These are phyloP conservation scores for Tolypocladium tundrense DNA, from an alignment of 2,329 filamentous ascomycete genomes.

Conservation along the genomic window DNA sequence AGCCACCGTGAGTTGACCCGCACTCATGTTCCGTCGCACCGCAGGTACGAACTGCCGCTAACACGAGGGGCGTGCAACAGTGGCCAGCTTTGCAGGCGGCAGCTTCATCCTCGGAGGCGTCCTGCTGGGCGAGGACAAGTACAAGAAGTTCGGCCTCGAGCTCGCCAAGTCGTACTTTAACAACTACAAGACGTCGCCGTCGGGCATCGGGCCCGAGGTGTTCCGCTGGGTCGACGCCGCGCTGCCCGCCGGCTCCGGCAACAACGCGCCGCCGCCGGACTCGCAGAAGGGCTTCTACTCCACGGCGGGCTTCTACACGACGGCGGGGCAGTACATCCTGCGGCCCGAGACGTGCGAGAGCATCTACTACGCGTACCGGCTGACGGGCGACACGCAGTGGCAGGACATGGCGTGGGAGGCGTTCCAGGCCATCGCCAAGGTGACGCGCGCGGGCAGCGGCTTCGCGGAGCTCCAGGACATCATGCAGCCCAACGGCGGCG, in stretches of 20 bases:
- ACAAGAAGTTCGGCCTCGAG: slow-evolving; percentile 62
- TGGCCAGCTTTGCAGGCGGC: slow-evolving; percentile 77
- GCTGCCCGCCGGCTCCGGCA: slow-evolving; percentile 20
- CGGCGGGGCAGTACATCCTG: slow-evolving; percentile 50
- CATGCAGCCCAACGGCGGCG: slow-evolving; percentile 50
- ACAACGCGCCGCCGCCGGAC: slow-evolving; percentile 31
- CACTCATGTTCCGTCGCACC: background rate
- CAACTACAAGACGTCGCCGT: slow-evolving; percentile 59
- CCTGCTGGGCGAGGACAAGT: slow-evolving; percentile 53
- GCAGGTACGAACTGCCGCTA: slow-evolving; percentile 16
- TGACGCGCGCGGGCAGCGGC: slow-evolving; percentile 53
- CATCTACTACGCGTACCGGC: slow-evolving; percentile 78
- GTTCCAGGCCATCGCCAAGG: slow-evolving; percentile 57
- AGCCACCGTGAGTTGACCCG: slow-evolving; percentile 33
- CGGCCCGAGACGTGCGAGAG: slow-evolving; percentile 76
- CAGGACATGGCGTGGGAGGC: slow-evolving; percentile 79
- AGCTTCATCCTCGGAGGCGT: slow-evolving; percentile 77
- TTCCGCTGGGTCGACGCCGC: slow-evolving; percentile 50
- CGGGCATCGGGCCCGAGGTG: slow-evolving; percentile 66
- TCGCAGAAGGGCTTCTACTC: slow-evolving; percentile 50
- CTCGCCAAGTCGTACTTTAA: slow-evolving; percentile 64
- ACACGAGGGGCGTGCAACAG: slow-evolving; percentile 25
- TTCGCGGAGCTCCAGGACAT: slow-evolving; percentile 59
- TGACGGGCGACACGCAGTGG: slow-evolving; percentile 65
- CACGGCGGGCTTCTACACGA: slow-evolving; percentile 62